A percentile compares a stretch with the other conserved stretches of the same genome.
Conservation (phyloP, 305 asterid species). For the Plantago coronopus region DNA sequence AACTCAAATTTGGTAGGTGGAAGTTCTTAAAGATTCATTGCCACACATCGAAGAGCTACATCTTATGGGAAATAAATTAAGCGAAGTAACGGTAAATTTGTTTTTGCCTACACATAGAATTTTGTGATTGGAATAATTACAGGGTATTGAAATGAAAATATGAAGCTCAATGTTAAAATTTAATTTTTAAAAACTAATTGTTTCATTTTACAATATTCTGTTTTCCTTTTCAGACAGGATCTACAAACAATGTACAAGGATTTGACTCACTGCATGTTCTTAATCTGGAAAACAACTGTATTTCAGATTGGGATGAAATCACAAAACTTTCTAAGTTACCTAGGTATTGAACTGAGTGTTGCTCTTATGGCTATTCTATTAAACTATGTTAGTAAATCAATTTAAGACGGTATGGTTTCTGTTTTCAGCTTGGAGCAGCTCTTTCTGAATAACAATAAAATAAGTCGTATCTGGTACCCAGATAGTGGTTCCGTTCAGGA, state of each 20-base stretch:
- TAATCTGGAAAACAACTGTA: conserved; percentile 75
- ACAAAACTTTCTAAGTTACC: conserved; percentile 59
- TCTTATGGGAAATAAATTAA: conserved; percentile 71
- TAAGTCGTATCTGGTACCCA: conserved; percentile 59
- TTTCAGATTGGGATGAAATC: conserved; percentile 80
- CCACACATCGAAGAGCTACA: conserved; percentile 80
- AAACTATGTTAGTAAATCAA: conserved; percentile 13
- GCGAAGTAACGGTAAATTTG: conserved; percentile 56
- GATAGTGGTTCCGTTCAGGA: conserved; percentile 36
- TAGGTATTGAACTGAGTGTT: conserved; percentile 42
- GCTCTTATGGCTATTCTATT: conserved; percentile 9
- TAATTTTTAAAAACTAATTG: not conserved
- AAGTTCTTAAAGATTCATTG: conserved; percentile 63
- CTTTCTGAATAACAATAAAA: conserved; percentile 64
- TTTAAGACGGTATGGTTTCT: conserved; percentile 22
- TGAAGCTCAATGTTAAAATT: no score
- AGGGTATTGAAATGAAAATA: no score
- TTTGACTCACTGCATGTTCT: conserved; percentile 68
- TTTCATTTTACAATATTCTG: conserved; percentile 8
- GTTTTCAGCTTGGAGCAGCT: conserved; percentile 82
- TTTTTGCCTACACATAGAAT: not conserved
- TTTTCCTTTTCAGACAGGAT: conserved; percentile 51
- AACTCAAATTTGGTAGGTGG: conserved; percentile 53
- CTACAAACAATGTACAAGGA: conserved; percentile 59
- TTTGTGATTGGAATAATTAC: no score